Evolutionary conservation across 2,329 filamentous ascomycete species (phyloP), one percentile per base, ranked within the genome.

Genomic region (Cladophialophora psammophila): DNA sequence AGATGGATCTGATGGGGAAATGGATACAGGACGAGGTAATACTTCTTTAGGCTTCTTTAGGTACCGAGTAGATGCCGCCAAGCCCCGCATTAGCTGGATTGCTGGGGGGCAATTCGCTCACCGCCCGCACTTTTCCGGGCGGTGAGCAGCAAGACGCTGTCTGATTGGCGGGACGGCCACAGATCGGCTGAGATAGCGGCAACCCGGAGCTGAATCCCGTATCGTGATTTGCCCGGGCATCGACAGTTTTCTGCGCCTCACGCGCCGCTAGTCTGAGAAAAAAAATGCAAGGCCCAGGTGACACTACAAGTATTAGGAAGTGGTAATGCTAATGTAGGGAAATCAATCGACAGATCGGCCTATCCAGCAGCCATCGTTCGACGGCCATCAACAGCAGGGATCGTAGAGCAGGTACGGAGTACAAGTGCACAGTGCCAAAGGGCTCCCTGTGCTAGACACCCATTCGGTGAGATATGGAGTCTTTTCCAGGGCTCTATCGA

Each of bases 151-250:
- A 15, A 0, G 2, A 6, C 3, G 7, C 2, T 9, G 8, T 32
- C 2, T 54, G 0, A 53, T 62, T 38, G 34, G 36, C 26, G 52
- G 1, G 12, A n/a, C 2, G 31, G 13, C 2, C 9, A n/a, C n/a
- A 15, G 31, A 35, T 36, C 52, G 34, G 52, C 2, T 10, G 52
- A 35, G 52, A 35, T 55, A 55, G 52, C 34, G 52, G 31, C 52
- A n/a, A 34, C 31, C 42, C 13, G 15, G 32, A 9, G 12, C 10
- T 10, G n/a, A 35, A 31, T 53, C 54, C 40, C 36, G 18, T 32
- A 65, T 59, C 48, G 35, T 60, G 52, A 45, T 65, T 60, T 54
- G 63, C 36, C 55, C 56, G 56, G 52, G 8, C 32, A 63, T 55
- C 60, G 60, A 53, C 10, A 12, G 32, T 26, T 35, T 38, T 26